Base-by-base conservation (phyloP, 129 eudicot genomes). In the Artemisia argyi region DNA sequence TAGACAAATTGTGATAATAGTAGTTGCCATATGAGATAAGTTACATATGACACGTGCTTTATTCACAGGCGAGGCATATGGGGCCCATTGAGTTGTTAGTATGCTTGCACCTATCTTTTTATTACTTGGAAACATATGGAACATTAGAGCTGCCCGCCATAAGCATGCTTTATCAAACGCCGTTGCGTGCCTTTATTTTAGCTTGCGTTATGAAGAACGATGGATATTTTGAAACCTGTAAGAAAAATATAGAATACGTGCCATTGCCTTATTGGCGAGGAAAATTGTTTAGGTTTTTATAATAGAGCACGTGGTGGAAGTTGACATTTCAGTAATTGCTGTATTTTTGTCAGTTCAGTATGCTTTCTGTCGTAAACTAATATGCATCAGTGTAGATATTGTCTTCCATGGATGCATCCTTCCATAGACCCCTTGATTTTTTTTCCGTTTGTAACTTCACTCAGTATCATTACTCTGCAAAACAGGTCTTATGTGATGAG, bases 401-500 rank as follows among this genome's bases (percentile, higher is more conserved):
- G 13, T 39, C 18, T 51, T 63, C 11, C 48, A 3, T 42, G 32
- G 59, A 46, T 24, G 13, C 51, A 19, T 74, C 30, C 16, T 69
- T 54, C 56, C 28, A 55, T 10, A 8, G 26, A 56, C 6, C 19
- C 16, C 46, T 17, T 65, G 20, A 3, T 11, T 26, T 2, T 0
- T 56, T 46, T 26, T 1, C 2, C 10, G 46, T 24, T 2, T 46
- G 61, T 47, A 61, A 61, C 44, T 50, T 62, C 66, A 56, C 32
- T 39, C 46, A 13, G 17, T 64, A 35, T 62, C 73, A 48, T 55
- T 49, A 70, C 52, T n/a, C n/a, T 51, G 62, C 49, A 62, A 64
- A 76, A 28, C 30, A 94, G 99, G 96, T 94, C 60, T 63, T 94
- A 79, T 83, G 86, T 71, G 99, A 94, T 78, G 87, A 65, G 73